phyloP scores from a whole-genome alignment of 352 stramenopile species.

The Globisporangium abappressorium region DNA sequence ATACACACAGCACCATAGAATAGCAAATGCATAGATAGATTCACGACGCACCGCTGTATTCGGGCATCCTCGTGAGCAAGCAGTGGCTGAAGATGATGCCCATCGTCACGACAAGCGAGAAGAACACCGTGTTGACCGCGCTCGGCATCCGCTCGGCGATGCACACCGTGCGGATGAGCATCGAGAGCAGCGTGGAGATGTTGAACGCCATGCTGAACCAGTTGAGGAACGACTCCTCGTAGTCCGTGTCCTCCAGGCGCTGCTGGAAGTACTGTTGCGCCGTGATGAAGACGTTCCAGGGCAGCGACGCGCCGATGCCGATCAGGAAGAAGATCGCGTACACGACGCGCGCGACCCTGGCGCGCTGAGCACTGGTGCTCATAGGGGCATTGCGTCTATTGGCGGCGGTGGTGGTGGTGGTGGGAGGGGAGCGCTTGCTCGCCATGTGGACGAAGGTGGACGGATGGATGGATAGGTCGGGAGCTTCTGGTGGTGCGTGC shows the following conservation, averaged over 20 bases:
- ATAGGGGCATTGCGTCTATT: neutral
- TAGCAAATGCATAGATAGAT: neutral
- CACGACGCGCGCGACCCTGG: constrained; percentile 37
- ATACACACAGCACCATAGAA: neutral
- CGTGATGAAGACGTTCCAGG: constrained; percentile 88
- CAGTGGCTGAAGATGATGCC: constrained; percentile 70
- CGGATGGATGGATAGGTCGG: neutral
- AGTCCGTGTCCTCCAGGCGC: constrained; percentile 54
- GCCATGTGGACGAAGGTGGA: neutral
- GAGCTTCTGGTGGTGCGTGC: neutral
- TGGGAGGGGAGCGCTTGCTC: neutral
- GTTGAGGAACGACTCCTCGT: constrained; percentile 81
- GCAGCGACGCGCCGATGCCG: constrained; percentile 70
- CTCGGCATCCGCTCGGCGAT: constrained; percentile 60
- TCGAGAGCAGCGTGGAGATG: constrained; percentile 69
- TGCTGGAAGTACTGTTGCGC: constrained; percentile 75
- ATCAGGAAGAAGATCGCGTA: constrained; percentile 79
- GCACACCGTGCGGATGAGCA: constrained; percentile 65
- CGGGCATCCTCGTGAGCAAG: constrained; percentile 65
- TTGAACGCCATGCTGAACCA: constrained; percentile 88
- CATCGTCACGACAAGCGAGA: constrained; percentile 64
- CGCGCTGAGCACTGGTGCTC: constrained; percentile 8
- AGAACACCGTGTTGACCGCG: constrained; percentile 60
- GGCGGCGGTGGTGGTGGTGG: too few relatives aligned
- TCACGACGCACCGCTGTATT: constrained; percentile 48